A percentile compares a stretch with the other conserved stretches of the same genome.
phyloP scores from a whole-genome alignment of 495 filamentous ascomycete species.

The Penicillium lividum region DNA sequence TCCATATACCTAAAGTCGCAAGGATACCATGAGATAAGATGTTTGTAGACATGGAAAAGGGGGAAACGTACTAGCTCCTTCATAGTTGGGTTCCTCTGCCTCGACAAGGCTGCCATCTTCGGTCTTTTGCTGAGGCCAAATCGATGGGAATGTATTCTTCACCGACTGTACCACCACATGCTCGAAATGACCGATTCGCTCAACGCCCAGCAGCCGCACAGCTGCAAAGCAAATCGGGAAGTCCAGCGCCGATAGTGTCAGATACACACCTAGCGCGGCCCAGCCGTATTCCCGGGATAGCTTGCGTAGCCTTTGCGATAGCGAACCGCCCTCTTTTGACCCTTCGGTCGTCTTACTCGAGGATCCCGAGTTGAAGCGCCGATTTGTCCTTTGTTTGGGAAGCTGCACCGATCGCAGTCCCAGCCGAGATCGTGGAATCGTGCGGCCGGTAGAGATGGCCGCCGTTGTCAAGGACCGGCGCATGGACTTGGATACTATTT shows the following conservation, averaged over 20 bases:
- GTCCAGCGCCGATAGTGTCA: constrained; percentile 78
- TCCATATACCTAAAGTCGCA: constrained; percentile 65
- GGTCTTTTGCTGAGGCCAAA: constrained; percentile 28
- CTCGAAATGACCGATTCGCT: constrained; percentile 72
- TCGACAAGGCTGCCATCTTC: constrained; percentile 20
- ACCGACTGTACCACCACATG: constrained; percentile 44
- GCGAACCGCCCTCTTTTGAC: constrained; percentile 45
- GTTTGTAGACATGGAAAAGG: not conserved
- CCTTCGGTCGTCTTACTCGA: constrained; percentile 18
- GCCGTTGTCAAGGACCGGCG: constrained; percentile 9
- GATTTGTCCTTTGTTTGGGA: constrained; percentile 14
- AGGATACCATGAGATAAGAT: not conserved
- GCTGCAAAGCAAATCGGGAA: constrained; percentile 94
- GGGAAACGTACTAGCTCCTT: constrained; percentile 55
- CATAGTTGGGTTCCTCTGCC: constrained; percentile 38
- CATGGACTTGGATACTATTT: not conserved
- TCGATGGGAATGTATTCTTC: constrained; percentile 28
- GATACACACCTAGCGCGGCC: constrained; percentile 89
- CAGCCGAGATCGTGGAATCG: constrained; percentile 4
- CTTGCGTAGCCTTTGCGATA: constrained; percentile 72
- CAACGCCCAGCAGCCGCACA: constrained; percentile 78
- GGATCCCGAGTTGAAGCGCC: constrained; percentile 33
- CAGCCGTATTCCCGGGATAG: constrained; percentile 95
- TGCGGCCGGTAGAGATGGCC: not conserved
- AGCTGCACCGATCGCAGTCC: not conserved